Evolutionary conservation across 305 asterid genomes (phyloP).

Genomic region (Vinca major): DNA sequence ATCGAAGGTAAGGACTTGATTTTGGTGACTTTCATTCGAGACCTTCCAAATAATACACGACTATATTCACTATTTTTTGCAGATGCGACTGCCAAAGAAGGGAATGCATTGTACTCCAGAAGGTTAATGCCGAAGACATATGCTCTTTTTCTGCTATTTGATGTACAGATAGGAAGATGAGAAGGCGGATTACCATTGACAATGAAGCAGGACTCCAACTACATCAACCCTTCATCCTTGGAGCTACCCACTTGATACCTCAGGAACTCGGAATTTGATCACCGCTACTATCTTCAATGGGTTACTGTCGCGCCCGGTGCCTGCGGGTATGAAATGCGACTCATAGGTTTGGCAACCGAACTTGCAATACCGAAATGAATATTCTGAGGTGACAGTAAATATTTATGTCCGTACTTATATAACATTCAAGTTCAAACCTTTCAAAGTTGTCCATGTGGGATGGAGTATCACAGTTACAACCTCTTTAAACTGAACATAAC

Average conservation of each 20-base stretch:
- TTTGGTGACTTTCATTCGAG: background rate
- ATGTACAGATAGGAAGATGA: background rate
- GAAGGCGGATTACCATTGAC: background rate
- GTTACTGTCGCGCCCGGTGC: no score
- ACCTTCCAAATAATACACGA: background rate
- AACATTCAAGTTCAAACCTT: no score
- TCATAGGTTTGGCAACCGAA: no score
- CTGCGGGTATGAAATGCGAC: no score
- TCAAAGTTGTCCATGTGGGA: no score
- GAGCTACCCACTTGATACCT: background rate
- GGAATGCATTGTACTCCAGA: constrained; percentile 19
- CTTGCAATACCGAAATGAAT: no score
- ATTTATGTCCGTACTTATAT: no score
- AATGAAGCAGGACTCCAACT: background rate
- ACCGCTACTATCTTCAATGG: no score
- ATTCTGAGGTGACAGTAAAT: no score
- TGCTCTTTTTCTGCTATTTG: background rate
- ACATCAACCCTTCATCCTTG: background rate
- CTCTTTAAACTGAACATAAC: no score
- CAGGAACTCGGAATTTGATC: no score
- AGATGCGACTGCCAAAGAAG: constrained; percentile 75
- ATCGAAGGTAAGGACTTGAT: constrained; percentile 45
- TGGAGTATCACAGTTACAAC: no score
- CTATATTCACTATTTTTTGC: constrained; percentile 22
- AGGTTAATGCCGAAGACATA: constrained; percentile 10